Evolutionary conservation across 306 rosid species (phyloP).

Genomic region (Echinosophora koreensis): DNA sequence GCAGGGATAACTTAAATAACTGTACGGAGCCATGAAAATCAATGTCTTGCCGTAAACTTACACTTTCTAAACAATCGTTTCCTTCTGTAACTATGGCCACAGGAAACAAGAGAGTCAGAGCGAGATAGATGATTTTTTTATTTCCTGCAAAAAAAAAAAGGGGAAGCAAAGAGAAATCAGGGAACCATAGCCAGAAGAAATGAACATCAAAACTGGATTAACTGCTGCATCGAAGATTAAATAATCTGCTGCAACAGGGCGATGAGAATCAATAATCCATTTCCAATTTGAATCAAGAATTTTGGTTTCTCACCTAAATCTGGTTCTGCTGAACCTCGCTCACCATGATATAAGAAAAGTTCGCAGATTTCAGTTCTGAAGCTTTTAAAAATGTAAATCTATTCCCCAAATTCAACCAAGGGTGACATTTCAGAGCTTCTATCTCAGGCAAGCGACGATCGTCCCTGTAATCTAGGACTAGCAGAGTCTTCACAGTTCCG

Average conservation of each 20-base stretch:
- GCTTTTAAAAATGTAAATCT: slow-evolving; percentile 55
- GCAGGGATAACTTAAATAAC: neutral
- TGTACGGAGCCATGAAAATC: too few relatives aligned
- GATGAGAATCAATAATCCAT: neutral
- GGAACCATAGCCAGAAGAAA: slow-evolving; percentile 34
- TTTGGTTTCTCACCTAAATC: slow-evolving; percentile 51
- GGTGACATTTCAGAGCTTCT: slow-evolving; percentile 9
- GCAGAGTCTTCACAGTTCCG: slow-evolving; percentile 41
- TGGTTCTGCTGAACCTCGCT: slow-evolving; percentile 13
- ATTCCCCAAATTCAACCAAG: neutral
- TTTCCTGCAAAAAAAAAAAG: slow-evolving; percentile 41
- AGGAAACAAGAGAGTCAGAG: neutral
- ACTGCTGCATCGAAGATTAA: neutral
- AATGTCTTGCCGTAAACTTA: too few relatives aligned
- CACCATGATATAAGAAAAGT: neutral
- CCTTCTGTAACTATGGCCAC: neutral
- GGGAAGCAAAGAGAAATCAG: slow-evolving; percentile 33
- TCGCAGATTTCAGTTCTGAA: slow-evolving; percentile 39
- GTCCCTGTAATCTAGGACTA: slow-evolving; percentile 25
- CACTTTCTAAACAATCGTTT: too few relatives aligned
- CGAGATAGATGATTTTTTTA: slow-evolving; percentile 14
- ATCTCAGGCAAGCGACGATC: slow-evolving; percentile 19
- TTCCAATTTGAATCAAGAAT: slow-evolving; percentile 49
- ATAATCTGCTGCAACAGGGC: slow-evolving; percentile 31
- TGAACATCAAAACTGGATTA: slow-evolving; percentile 39